phyloP scores from a whole-genome alignment of 768 basidiomycete genomes.

The Mycena haematopus region DNA sequence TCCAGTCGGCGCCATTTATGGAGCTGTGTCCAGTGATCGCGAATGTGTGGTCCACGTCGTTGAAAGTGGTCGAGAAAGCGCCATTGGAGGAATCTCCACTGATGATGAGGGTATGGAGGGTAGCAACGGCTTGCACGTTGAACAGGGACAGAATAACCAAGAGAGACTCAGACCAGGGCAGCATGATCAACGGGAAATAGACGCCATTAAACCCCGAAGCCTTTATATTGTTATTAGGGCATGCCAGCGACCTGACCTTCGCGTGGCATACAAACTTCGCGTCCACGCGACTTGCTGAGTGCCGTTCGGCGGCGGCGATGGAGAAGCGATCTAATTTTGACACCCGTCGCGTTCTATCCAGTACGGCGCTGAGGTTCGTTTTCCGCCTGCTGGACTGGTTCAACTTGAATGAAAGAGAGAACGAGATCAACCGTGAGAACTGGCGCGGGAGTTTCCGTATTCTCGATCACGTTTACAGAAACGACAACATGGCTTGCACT shows the following conservation, averaged over 20 bases:
- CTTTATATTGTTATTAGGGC: not conserved
- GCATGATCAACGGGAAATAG: not conserved
- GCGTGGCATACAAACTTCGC: not conserved
- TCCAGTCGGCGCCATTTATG: constrained; percentile 20
- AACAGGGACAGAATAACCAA: not conserved
- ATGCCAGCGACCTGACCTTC: not conserved
- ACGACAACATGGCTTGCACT: constrained; percentile 50
- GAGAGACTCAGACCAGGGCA: not conserved
- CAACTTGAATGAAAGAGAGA: not conserved
- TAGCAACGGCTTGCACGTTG: not conserved
- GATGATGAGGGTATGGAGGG: constrained; percentile 25
- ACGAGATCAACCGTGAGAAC: constrained; percentile 1
- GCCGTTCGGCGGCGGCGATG: not conserved
- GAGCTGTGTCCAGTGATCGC: not conserved
- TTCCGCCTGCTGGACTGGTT: too few relatives aligned
- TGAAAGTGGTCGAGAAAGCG: constrained; percentile 14
- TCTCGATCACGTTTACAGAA: not conserved
- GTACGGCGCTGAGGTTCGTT: too few relatives aligned
- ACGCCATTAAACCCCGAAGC: not conserved
- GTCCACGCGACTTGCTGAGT: not conserved
- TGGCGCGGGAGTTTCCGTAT: too few relatives aligned
- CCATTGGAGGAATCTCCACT: constrained; percentile 24
- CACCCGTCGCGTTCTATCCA: too few relatives aligned
- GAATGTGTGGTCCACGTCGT: constrained; percentile 9
- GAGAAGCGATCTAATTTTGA: not conserved